Conservation (phyloP, 2,329 filamentous ascomycete species). For the Fusarium tuaranense region DNA sequence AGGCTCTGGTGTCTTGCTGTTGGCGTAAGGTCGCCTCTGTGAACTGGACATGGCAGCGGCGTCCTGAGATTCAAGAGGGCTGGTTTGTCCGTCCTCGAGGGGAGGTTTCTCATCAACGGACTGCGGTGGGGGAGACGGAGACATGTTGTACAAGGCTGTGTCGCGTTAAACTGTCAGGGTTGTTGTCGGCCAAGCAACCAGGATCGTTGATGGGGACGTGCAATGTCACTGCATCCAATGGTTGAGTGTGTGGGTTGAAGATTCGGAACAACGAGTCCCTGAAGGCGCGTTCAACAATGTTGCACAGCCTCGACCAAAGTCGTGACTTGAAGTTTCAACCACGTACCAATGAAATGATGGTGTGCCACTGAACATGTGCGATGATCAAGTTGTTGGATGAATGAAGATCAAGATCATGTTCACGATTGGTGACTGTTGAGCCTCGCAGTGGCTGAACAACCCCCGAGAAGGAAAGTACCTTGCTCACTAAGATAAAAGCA, state of each 20-base stretch:
- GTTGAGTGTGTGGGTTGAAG: not conserved
- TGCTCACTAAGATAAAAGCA: conserved; percentile 8
- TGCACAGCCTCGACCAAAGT: not conserved
- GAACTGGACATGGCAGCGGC: conserved; percentile 35
- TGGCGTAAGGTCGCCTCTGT: conserved; percentile 33
- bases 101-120: conserved; percentile 31
- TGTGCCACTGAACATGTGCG: not conserved
- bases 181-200: conserved; percentile 40
- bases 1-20: conserved; percentile 54
- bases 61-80: conserved; percentile 24
- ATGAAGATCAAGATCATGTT: not conserved
- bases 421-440: not conserved
- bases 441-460: not conserved
- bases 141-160: conserved; percentile 30
- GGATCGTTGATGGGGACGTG: conserved; percentile 21
- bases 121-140: conserved; percentile 31
- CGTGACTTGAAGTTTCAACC: not conserved
- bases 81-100: conserved; percentile 20
- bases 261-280: not conserved
- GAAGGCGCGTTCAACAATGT: not conserved
- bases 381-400: not conserved
- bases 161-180: conserved; percentile 23
- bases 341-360: not conserved
- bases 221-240: not conserved
- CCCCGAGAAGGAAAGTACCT: not conserved